Conservation (phyloP, 495 filamentous ascomycete genomes). For the Penicillium longicatenatum region DNA sequence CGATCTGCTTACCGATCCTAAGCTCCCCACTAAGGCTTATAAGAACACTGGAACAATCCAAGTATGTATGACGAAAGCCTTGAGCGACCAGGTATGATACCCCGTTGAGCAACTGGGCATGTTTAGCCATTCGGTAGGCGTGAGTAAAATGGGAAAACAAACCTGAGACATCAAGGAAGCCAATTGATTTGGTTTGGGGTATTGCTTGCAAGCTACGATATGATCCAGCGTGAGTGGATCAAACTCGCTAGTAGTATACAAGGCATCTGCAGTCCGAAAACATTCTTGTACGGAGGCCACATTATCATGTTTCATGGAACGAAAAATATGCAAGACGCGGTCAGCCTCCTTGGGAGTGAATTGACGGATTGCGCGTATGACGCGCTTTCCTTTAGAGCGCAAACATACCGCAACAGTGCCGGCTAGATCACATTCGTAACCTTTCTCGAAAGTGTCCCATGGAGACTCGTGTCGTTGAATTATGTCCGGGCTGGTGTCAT, state of each 20-base stretch:
- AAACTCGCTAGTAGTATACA: conserved; percentile 18
- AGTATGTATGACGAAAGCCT: conserved; percentile 12
- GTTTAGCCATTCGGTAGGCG: conserved; percentile 7
- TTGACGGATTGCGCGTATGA: conserved; percentile 12
- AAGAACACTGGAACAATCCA: conserved; percentile 19
- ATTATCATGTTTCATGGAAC: conserved; percentile 13
- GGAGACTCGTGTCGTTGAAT: conserved; percentile 13
- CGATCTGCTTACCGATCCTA: conserved; percentile 21
- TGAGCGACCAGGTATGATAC: conserved; percentile 14
- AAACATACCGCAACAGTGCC: conserved; percentile 16
- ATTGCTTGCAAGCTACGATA: conserved; percentile 20
- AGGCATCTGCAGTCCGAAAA: conserved; percentile 12
- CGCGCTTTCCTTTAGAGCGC: conserved; percentile 4
- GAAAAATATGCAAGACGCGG: conserved; percentile 12
- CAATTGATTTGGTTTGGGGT: conserved; percentile 17
- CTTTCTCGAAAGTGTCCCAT: conserved; percentile 16
- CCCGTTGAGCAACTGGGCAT: conserved; percentile 16
- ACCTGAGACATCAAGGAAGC: conserved; percentile 25
- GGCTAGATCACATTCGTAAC: conserved; percentile 24
- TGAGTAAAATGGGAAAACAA: neutral
- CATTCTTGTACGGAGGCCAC: conserved; percentile 10
- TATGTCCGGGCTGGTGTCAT: conserved; percentile 3
- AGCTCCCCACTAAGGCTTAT: conserved; percentile 15
- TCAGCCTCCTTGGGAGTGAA: conserved; percentile 11
- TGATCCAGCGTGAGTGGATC: conserved; percentile 20